phyloP scores from a whole-genome alignment of 108 stramenopile species.

The Cyclotella distinguenda region DNA sequence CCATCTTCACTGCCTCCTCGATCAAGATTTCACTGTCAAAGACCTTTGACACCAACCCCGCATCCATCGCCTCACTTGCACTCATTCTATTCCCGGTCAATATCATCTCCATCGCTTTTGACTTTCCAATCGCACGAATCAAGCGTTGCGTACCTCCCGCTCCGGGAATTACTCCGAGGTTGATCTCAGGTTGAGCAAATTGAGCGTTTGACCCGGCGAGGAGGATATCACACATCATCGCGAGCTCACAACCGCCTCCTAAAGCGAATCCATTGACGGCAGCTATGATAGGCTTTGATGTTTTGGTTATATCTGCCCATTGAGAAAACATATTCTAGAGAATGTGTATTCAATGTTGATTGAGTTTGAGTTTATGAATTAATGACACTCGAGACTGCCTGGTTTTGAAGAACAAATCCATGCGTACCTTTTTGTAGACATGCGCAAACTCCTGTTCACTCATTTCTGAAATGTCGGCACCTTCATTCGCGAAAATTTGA shows the following conservation, averaged over 20 bases:
- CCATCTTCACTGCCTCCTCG: constrained; percentile 90
- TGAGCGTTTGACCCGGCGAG: constrained; percentile 91
- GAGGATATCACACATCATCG: constrained; percentile 99
- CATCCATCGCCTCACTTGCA: constrained; percentile 86
- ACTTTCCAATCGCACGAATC: constrained; percentile 95
- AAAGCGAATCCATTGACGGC: constrained; percentile 97
- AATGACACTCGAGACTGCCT: neutral
- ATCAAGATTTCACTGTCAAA: constrained; percentile 75
- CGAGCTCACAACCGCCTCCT: constrained; percentile 98
- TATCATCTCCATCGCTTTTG: constrained; percentile 97
- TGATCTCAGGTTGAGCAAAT: constrained; percentile 99
- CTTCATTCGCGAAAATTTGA: too few species aligned
- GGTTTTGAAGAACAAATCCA: too few species aligned
- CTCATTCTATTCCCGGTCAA: constrained; percentile 91
- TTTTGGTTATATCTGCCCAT: constrained; percentile 83
- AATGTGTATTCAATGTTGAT: neutral
- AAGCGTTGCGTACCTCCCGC: constrained; percentile 97
- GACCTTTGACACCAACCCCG: constrained; percentile 92
- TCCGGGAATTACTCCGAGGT: constrained; percentile 94
- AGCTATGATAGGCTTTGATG: constrained; percentile 89
- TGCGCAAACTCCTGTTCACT: constrained; percentile 67
- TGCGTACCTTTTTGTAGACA: constrained; percentile 68
- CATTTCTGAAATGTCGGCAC: constrained; percentile 98
- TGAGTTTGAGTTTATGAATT: neutral
- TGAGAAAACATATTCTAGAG: constrained; percentile 89